Evolutionary conservation across 2,329 filamentous ascomycete genomes (phyloP).

Genomic region (Bimuria novae-zelandiae): DNA sequence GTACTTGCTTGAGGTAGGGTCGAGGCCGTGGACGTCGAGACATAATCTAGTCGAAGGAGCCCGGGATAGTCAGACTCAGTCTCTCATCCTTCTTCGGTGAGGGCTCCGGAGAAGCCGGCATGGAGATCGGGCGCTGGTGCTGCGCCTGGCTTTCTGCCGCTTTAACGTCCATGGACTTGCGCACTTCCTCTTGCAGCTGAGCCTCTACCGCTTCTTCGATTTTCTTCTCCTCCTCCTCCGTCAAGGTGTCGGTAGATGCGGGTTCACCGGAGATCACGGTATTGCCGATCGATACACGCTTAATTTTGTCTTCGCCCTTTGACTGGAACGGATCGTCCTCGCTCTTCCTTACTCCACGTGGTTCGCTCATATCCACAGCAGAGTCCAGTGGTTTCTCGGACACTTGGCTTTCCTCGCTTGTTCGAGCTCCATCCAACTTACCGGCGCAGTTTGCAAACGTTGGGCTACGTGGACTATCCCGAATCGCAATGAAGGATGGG

Average conservation of each 20-base stretch:
- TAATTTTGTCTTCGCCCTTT: slow-evolving; percentile 28
- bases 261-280: slow-evolving; percentile 36
- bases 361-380: slow-evolving; percentile 29
- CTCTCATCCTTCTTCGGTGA: slow-evolving; percentile 36
- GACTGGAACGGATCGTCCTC: slow-evolving; percentile 43
- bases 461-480: slow-evolving; percentile 40
- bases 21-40: neutral
- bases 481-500: slow-evolving; percentile 58
- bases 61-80: slow-evolving; percentile 42
- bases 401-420: slow-evolving; percentile 35
- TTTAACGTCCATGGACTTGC: slow-evolving; percentile 27
- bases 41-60: slow-evolving; percentile 28
- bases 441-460: slow-evolving; percentile 29
- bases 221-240: slow-evolving; percentile 38
- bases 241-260: slow-evolving; percentile 15
- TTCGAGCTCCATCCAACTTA: slow-evolving; percentile 24
- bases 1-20: neutral
- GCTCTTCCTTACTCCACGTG: slow-evolving; percentile 23
- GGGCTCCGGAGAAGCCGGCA: slow-evolving; percentile 23
- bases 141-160: slow-evolving; percentile 14
- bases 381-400: slow-evolving; percentile 27
- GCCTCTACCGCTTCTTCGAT: slow-evolving; percentile 42
- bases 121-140: slow-evolving; percentile 33
- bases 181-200: slow-evolving; percentile 41
- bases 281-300: slow-evolving; percentile 46